A percentile compares a stretch with the other conserved stretches of the same genome.
phyloP scores from a whole-genome alignment of 108 stramenopile genomes.

The Parmales sp. region DNA sequence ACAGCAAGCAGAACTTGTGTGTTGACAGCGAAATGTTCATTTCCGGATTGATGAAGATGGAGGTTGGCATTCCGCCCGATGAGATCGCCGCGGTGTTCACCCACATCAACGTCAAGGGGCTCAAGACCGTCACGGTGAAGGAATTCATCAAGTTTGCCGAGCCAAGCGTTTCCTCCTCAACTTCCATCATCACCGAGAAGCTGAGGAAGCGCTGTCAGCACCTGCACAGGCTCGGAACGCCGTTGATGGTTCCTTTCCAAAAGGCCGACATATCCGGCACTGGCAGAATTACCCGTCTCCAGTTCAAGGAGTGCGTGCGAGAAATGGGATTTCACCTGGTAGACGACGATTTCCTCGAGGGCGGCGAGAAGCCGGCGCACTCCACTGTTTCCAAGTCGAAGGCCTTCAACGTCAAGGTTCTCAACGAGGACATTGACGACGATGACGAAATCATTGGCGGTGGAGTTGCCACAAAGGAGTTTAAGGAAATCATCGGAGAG shows the following conservation, averaged over 20 bases:
- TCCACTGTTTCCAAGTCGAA: background rate
- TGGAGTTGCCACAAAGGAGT: background rate
- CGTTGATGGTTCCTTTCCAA: conserved; percentile 20
- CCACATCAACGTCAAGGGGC: background rate
- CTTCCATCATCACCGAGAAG: conserved; percentile 15
- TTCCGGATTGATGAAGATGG: conserved; percentile 14
- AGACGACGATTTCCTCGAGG: conserved; percentile 25
- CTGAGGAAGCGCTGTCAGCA: conserved; percentile 18
- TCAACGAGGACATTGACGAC: background rate
- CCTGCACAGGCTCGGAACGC: conserved; percentile 17
- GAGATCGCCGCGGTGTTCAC: conserved; percentile 28
- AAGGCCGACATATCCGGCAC: conserved; percentile 19
- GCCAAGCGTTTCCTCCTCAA: background rate
- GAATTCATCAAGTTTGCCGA: conserved; percentile 10
- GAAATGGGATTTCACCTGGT: conserved; percentile 39
- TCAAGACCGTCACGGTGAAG: background rate
- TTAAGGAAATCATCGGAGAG: background rate
- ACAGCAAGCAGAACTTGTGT: background rate
- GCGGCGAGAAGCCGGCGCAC: background rate
- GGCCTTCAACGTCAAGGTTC: background rate
- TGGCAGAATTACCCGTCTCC: conserved; percentile 24
- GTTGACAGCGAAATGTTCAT: conserved; percentile 25
- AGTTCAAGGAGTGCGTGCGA: conserved; percentile 33
- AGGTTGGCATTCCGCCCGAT: conserved; percentile 14
- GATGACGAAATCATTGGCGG: conserved; percentile 12